A percentile compares a stretch with the other conserved stretches of the same genome.
Evolutionary conservation across 2,329 filamentous ascomycete genomes (phyloP).

Genomic region (Endothia cerciana): DNA sequence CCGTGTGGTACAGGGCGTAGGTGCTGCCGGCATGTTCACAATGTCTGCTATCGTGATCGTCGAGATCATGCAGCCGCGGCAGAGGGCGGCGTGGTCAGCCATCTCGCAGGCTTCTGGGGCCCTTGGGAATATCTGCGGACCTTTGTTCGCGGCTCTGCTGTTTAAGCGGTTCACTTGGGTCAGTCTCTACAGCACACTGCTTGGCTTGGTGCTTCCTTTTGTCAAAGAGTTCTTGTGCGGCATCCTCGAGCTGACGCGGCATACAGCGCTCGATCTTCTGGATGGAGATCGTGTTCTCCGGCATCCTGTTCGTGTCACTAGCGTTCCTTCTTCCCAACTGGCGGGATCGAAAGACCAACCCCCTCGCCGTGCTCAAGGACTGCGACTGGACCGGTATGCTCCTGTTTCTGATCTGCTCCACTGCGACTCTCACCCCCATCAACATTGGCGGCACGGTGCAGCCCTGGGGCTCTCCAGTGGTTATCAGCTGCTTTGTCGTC

Average conservation of each 20-base stretch:
- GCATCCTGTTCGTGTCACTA: neutral
- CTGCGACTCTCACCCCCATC: constrained; percentile 21
- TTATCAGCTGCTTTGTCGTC: constrained; percentile 4
- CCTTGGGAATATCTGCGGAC: constrained; percentile 27
- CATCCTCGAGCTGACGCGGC: neutral
- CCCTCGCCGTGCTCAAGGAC: constrained; percentile 6
- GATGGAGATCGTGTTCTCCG: constrained; percentile 10
- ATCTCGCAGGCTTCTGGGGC: constrained; percentile 24
- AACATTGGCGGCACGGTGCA: constrained; percentile 22
- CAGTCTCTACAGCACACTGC: no score
- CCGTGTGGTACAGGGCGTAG: constrained; percentile 25
- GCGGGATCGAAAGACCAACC: neutral
- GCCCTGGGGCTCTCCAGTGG: constrained; percentile 8
- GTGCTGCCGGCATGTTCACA: constrained; percentile 27
- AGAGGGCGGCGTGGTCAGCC: constrained; percentile 22
- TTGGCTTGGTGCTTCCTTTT: no score
- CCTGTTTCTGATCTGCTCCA: constrained; percentile 20
- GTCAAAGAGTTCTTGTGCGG: no score
- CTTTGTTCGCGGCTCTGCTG: constrained; percentile 13
- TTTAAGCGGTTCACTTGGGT: constrained; percentile 13
- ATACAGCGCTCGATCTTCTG: constrained; percentile 22
- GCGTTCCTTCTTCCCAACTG: constrained; percentile 16
- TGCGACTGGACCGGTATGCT: constrained; percentile 27
- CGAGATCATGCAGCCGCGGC: constrained; percentile 23
- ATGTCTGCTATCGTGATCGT: constrained; percentile 28